Evolutionary conservation across 2,329 filamentous ascomycete species (phyloP).

Genomic region (Fusarium algeriense): DNA sequence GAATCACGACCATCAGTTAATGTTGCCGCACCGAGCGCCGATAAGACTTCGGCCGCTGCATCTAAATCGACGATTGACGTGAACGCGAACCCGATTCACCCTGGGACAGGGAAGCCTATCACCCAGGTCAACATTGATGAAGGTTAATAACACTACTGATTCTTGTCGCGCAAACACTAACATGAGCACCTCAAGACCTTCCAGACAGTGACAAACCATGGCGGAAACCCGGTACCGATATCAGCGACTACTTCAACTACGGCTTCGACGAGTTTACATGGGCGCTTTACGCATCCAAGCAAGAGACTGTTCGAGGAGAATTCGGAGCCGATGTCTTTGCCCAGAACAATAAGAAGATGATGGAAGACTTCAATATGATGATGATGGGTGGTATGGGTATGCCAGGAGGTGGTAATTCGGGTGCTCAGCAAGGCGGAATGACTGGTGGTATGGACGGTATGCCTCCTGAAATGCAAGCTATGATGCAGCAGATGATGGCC

Average conservation of each 20-base stretch:
- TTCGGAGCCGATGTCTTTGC: constrained; percentile 76
- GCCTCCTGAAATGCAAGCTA: constrained; percentile 73
- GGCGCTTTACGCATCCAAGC: constrained; percentile 92
- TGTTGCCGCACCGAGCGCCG: constrained; percentile 59
- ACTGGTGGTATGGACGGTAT: constrained; percentile 70
- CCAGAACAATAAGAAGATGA: constrained; percentile 81
- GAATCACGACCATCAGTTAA: constrained; percentile 51
- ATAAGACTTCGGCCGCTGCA: constrained; percentile 72
- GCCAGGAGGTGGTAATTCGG: constrained; percentile 53
- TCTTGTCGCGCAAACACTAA: background rate
- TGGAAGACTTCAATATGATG: constrained; percentile 76
- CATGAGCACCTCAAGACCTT: constrained; percentile 62
- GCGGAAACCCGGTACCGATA: constrained; percentile 92
- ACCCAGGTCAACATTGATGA: constrained; percentile 81
- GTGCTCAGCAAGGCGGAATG: constrained; percentile 56
- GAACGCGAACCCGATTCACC: constrained; percentile 83
- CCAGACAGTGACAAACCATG: constrained; percentile 91
- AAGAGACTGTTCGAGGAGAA: constrained; percentile 81
- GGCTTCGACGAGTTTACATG: constrained; percentile 99
- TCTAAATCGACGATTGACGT: constrained; percentile 88
- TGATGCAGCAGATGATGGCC: constrained; percentile 79
- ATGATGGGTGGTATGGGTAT: constrained; percentile 71
- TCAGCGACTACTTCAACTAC: constrained; percentile 99
- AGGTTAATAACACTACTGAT: constrained; percentile 54
- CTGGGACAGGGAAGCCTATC: constrained; percentile 83